Base-by-base conservation (phyloP, 1,284 basidiomycete species). In the Rhodotorula sp. region DNA sequence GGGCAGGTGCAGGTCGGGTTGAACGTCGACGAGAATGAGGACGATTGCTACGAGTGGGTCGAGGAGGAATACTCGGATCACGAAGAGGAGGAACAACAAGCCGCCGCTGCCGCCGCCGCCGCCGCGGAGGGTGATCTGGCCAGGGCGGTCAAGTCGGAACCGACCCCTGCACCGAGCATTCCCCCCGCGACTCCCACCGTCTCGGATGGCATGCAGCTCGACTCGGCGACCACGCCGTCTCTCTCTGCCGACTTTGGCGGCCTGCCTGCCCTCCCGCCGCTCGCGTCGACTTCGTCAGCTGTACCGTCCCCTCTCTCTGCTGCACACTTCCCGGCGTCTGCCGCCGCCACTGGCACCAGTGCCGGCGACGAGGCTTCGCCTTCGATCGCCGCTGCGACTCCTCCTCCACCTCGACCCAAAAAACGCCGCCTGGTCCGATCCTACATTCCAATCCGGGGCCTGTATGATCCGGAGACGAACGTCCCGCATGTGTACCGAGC, bases 11-110 rank as follows among this genome's bases (percentile, higher is more conserved):
- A 71, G 60, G 66, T 77, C 26, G 73, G 75, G 21, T 21, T 69
- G n/a, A 57, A 62, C 7, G 61, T 75, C 48, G 65, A 66, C 15
- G 71, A 75, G 65, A 31, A 57, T 16, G 71, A 75, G 43, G 73
- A 71, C 31, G 73, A 75, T 23, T 67, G 65, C 58, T 73, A 66
- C 65, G 66, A 71, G 29, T 69, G 62, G 69, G 65, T 73, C 15
- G 68, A 75, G 65, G 81, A 81, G 63, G 81, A 79, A 64, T 79
- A 79, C 62, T 67, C 71, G n/a, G 79, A 79, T 16, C 78, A 75
- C 73, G 78, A 65, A 72, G 67, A 67, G 26, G 43, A 78, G 47
- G 75, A 79, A 54, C 20, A 79, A 54, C 61, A 52, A 43, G 4
- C 31, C 12, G 29, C 34, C 34, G 57, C 16, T 1, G n/a, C 57